Evolutionary conservation across 108 stramenopile genomes (phyloP).

Genomic region (Epithemia pelagica): DNA sequence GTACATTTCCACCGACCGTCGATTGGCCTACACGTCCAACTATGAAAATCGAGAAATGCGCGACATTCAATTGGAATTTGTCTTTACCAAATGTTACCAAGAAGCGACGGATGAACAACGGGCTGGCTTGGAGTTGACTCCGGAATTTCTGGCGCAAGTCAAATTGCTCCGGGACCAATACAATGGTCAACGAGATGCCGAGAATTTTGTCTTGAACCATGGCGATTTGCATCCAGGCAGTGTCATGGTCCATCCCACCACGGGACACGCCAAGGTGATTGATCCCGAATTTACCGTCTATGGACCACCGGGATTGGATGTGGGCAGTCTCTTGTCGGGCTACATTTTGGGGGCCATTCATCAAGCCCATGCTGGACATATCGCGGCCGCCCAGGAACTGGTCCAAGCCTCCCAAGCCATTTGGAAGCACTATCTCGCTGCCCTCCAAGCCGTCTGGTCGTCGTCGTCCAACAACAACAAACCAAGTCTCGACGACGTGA

Average conservation of each 20-base stretch:
- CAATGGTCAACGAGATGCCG: slow-evolving; percentile 37
- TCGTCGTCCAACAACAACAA: background rate
- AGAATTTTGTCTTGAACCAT: slow-evolving; percentile 47
- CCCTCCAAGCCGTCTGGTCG: slow-evolving; percentile 33
- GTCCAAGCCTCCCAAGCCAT: slow-evolving; percentile 31
- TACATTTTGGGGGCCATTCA: slow-evolving; percentile 65
- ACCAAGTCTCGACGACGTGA: slow-evolving; percentile 18
- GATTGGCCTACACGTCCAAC: slow-evolving; percentile 33
- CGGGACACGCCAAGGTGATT: slow-evolving; percentile 47
- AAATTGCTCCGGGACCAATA: slow-evolving; percentile 54
- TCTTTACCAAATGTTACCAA: slow-evolving; percentile 76
- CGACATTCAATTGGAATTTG: slow-evolving; percentile 71
- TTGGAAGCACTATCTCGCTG: slow-evolving; percentile 45
- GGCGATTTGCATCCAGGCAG: slow-evolving; percentile 81
- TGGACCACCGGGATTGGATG: slow-evolving; percentile 76
- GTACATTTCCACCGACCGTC: slow-evolving; percentile 35
- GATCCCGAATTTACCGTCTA: slow-evolving; percentile 86
- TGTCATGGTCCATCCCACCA: slow-evolving; percentile 53
- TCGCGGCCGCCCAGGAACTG: slow-evolving; percentile 32
- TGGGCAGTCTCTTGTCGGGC: slow-evolving; percentile 68
- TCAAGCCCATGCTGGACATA: slow-evolving; percentile 36
- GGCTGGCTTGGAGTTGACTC: slow-evolving; percentile 38
- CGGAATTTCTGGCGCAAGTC: slow-evolving; percentile 52
- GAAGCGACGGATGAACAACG: slow-evolving; percentile 63
- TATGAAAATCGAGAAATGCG: slow-evolving; percentile 76